A percentile compares a stretch with the other conserved stretches of the same genome.
Conservation (phyloP, 495 filamentous ascomycete genomes). For the Elaphomyces granulatus region DNA sequence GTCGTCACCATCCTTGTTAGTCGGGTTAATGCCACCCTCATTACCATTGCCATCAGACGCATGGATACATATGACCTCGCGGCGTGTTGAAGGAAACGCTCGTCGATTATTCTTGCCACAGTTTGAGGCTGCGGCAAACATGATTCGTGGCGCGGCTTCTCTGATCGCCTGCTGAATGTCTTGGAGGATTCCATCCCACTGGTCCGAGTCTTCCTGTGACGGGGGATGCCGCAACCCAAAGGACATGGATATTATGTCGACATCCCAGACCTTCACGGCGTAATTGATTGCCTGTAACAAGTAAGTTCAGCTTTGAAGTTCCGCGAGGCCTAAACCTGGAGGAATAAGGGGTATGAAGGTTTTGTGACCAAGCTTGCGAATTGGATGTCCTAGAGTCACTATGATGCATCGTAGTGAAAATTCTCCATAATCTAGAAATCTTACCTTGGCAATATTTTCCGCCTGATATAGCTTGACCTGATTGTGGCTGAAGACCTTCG, state of each 20-base stretch:
- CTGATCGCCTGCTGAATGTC: constrained; percentile 14
- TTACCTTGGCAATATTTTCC: constrained; percentile 18
- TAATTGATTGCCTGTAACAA: constrained; percentile 18
- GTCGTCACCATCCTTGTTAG: constrained; percentile 16
- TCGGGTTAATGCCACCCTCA: constrained; percentile 19
- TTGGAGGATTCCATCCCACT: no score
- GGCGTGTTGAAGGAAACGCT: constrained; percentile 22
- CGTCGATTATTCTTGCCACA: constrained; percentile 18
- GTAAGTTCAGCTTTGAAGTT: constrained; percentile 6
- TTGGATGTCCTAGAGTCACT: no score
- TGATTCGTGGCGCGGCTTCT: constrained; percentile 12
- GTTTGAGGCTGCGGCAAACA: constrained; percentile 24
- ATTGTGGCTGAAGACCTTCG: constrained; percentile 13
- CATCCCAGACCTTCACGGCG: constrained; percentile 19
- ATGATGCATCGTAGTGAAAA: no score
- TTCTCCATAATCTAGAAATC: constrained; percentile 6
- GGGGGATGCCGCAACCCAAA: constrained; percentile 17
- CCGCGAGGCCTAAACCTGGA: background rate
- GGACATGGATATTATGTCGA: constrained; percentile 25
- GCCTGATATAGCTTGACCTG: constrained; percentile 12
- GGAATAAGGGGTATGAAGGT: background rate
- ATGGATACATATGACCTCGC: constrained; percentile 22
- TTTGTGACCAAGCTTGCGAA: no score
- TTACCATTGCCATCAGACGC: constrained; percentile 22
- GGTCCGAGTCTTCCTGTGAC: constrained; percentile 1